These are phyloP conservation scores for Phytophthora fragariae DNA, from an alignment of 352 stramenopile species.

Conservation along the genomic window DNA sequence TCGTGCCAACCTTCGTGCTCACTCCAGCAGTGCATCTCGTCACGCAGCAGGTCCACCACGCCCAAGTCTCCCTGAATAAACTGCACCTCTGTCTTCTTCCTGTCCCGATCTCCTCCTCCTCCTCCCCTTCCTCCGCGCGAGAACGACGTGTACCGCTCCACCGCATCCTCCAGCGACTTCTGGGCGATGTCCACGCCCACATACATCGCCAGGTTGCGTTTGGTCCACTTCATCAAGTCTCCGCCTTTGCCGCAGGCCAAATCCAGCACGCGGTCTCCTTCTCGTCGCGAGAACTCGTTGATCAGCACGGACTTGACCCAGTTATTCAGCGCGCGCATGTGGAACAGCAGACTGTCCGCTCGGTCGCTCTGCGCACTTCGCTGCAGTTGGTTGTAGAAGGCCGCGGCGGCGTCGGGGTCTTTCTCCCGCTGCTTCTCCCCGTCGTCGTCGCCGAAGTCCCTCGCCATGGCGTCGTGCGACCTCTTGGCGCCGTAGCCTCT, in stretches of 20 bases:
- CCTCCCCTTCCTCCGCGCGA: conserved; percentile 44
- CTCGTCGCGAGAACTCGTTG: conserved; percentile 83
- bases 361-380: conserved; percentile 76
- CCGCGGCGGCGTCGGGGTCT: conserved; percentile 71
- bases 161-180: conserved; percentile 95
- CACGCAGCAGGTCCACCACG: conserved; percentile 67
- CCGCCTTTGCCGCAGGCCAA: conserved; percentile 98
- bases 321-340: conserved; percentile 98
- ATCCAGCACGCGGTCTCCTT: conserved; percentile 94
- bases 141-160: conserved; percentile 83
- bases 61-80: conserved; percentile 86
- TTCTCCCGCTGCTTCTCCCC: conserved; percentile 29
- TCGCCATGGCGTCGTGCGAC: conserved; percentile 63
- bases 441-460: conserved; percentile 34
- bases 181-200: conserved; percentile 98
- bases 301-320: conserved; percentile 99
- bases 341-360: conserved; percentile 94
- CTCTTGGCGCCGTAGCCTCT: conserved; percentile 46
- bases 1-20: conserved; percentile 67
- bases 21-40: conserved; percentile 79
- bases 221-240: conserved; percentile 98
- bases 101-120: conserved; percentile 24
- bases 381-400: conserved; percentile 90
- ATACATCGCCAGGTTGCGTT: conserved; percentile 93
- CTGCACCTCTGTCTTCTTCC: conserved; percentile 73